Percentiles rank a stretch among this genome's conserved stretches.
Conservation (phyloP, 116 monocot genomes). For the Iris pallida region DNA sequence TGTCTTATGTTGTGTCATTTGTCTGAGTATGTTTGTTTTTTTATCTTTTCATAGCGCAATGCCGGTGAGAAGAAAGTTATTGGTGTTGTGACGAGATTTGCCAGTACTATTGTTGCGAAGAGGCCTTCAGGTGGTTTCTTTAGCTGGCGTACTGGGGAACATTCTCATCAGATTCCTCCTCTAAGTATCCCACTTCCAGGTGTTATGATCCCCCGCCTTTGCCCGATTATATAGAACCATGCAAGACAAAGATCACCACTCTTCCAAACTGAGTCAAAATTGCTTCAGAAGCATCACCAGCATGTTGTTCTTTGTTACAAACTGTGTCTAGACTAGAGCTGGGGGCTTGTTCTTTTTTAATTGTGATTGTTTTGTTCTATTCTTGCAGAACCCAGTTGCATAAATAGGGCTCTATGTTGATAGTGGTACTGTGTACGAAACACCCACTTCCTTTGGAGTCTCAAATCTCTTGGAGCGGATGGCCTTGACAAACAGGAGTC, state of each 20-base stretch:
- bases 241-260: conserved; percentile 81
- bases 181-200: conserved; percentile 69
- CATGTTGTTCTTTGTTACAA: conserved; percentile 22
- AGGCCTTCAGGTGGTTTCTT: conserved; percentile 68
- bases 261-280: conserved; percentile 88
- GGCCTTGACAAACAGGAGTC: conserved; percentile 93
- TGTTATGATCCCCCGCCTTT: conserved; percentile 66
- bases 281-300: conserved; percentile 85
- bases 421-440: conserved; percentile 88
- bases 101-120: conserved; percentile 70
- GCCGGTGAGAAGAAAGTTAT: conserved; percentile 1
- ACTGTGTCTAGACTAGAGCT: not conserved
- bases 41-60: conserved; percentile 6
- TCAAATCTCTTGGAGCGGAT: conserved; percentile 83
- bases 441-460: conserved; percentile 54
- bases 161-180: conserved; percentile 48
- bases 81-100: conserved; percentile 41
- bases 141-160: conserved; percentile 62
- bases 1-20: not conserved
- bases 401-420: conserved; percentile 87
- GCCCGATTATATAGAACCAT: conserved; percentile 74
- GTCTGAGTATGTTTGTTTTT: not conserved
- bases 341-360: not conserved
- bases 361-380: not conserved
- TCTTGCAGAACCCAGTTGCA: conserved; percentile 66